Evolutionary conservation across 2,329 filamentous ascomycete species (phyloP).

Genomic region (Endoconidiophora polonica): DNA sequence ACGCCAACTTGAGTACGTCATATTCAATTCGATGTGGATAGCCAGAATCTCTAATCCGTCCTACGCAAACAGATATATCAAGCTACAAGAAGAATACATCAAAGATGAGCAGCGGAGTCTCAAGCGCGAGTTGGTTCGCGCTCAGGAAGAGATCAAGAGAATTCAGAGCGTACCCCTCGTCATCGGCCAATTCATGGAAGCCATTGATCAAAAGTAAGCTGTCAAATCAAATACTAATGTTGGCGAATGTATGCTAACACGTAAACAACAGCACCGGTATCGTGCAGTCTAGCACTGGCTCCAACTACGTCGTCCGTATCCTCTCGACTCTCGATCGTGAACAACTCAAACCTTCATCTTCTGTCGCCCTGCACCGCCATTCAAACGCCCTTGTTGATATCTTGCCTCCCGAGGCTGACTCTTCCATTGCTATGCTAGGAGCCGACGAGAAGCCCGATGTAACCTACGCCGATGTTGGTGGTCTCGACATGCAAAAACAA

Average conservation of each 20-base stretch:
- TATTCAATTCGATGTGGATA: neutral
- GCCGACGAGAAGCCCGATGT: constrained; percentile 96
- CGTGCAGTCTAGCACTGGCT: constrained; percentile 93
- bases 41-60: constrained; percentile 9
- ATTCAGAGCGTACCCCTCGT: constrained; percentile 97
- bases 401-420: constrained; percentile 94
- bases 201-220: constrained; percentile 91
- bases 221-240: too few species aligned
- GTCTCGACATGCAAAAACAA: constrained; percentile 98
- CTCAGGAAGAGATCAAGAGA: constrained; percentile 98
- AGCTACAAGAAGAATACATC: constrained; percentile 98
- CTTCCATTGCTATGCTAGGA: constrained; percentile 95
- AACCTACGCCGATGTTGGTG: constrained; percentile 93
- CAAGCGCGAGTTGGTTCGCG: constrained; percentile 90
- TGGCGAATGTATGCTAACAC: neutral
- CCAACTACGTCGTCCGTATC: constrained; percentile 97
- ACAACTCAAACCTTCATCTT: constrained; percentile 92
- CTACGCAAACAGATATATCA: constrained; percentile 52
- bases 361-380: constrained; percentile 92
- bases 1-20: constrained; percentile 72
- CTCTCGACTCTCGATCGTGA: constrained; percentile 96
- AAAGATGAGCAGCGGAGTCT: constrained; percentile 98
- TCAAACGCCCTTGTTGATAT: constrained; percentile 98
- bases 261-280: constrained; percentile 67
- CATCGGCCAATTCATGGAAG: constrained; percentile 99